Base-by-base conservation (phyloP, 306 rosid species). In the Delonix regia region DNA sequence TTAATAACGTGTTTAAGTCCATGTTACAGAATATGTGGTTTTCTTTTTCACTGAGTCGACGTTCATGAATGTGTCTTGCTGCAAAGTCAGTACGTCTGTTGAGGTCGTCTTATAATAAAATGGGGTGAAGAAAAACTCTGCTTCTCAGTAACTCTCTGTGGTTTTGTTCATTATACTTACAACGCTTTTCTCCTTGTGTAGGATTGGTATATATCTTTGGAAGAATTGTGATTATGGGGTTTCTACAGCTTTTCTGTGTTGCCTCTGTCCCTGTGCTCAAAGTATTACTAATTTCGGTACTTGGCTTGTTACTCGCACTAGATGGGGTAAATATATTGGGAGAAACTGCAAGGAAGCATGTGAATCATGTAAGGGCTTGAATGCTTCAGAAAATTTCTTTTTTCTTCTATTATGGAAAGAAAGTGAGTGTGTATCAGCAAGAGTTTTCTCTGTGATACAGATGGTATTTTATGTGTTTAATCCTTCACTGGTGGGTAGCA, bases 391-490 rank as follows among this genome's bases (percentile, higher is more conserved):
- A 65, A 0, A 5, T 33, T 27, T 64, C 24, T 15, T 19, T 63
- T 21, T 0, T 13, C 18, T 49, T 12, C 15, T 3, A 1, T 4
- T 3, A 3, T 0, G 51, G 39, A 7, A 21, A 22, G 9, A 14
- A 74, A 48, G 44, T 25, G 25, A 41, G 19, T n/a, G 1, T 16
- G 16, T 64, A 41, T 28, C 78, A 41, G 78, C 9, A 69, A 55
- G 2, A 21, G n/a, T 73, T 48, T 18, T 55, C 18, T 78, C 28
- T 74, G 73, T 80, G 72, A 77, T 81, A 83, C 85, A 87, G 91
- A 72, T 87, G 59, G 91, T 85, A 15, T 87, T 84, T 74, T 87
- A 85, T 71, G 88, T 87, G 86, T 87, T 87, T 55, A 87, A 83
- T 87, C 88, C 91, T 8, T 21, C 89, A 53, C 13, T 88, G 71